Conservation (phyloP, 352 stramenopile species). For the Globisporangium nunn region DNA sequence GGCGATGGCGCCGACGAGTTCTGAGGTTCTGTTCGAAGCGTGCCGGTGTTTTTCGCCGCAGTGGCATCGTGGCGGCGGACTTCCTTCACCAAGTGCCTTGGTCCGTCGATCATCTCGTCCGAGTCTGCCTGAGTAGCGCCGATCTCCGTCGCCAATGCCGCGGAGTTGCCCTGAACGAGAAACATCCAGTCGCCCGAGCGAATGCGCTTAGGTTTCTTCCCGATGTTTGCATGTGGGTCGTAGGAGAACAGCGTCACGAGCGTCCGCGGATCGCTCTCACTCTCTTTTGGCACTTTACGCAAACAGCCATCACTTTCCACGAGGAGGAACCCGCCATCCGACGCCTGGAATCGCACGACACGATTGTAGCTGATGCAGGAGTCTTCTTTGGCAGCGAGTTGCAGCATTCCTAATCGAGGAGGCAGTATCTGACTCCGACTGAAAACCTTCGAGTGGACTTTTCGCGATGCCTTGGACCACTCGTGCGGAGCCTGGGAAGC, state of each 20-base stretch:
- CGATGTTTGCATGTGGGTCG: constrained; percentile 13
- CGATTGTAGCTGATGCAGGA: constrained; percentile 25
- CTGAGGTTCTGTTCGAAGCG: neutral
- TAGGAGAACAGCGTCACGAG: constrained; percentile 32
- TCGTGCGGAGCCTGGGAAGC: neutral
- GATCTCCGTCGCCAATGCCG: constrained; percentile 13
- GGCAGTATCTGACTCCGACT: neutral
- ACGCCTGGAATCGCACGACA: constrained; percentile 27
- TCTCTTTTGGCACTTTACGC: constrained; percentile 19
- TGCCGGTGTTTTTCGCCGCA: neutral
- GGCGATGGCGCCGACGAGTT: neutral
- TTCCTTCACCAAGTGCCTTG: constrained; percentile 3
- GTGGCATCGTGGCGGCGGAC: constrained; percentile 1
- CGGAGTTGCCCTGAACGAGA: constrained; percentile 17
- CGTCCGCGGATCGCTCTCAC: constrained; percentile 22
- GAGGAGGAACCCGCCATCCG: constrained; percentile 30
- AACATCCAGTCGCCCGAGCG: constrained; percentile 19
- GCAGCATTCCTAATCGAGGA: neutral
- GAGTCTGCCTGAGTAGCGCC: constrained; percentile 14
- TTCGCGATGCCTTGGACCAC: neutral
- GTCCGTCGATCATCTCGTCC: constrained; percentile 7
- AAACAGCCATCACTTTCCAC: constrained; percentile 27
- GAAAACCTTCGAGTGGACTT: neutral
- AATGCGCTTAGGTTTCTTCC: constrained; percentile 19
- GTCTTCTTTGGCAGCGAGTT: neutral